Conservation (phyloP, 169 alveolate species). For the Plasmodium falciparum region DNA sequence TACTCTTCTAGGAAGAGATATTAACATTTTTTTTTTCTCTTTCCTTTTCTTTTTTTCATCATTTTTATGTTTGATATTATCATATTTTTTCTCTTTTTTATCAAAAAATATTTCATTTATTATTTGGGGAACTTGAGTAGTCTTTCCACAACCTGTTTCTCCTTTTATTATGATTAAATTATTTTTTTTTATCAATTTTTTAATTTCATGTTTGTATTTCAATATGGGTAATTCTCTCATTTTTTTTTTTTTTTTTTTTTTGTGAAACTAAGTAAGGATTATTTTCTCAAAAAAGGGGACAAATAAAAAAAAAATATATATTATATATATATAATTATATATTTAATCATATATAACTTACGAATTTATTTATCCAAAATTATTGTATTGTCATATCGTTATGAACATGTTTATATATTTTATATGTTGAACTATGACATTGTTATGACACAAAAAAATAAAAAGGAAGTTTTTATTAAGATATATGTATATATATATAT, state of each 20-base stretch:
- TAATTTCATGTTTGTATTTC: constrained; percentile 60
- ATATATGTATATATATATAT: no score
- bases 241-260: neutral
- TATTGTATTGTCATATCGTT: no score
- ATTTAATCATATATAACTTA: no score
- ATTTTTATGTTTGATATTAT: neutral
- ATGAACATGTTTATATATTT: no score
- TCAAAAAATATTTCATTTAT: constrained; percentile 86
- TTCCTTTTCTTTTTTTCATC: neutral
- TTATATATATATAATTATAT: no score
- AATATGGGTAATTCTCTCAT: constrained; percentile 55
- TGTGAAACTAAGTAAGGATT: no score
- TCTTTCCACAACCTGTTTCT: constrained; percentile 98
- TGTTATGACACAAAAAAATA: no score
- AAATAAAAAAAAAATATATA: neutral
- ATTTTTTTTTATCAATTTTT: constrained; percentile 34
- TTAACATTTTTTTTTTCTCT: constrained; percentile 5
- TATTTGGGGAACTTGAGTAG: constrained; percentile 96
- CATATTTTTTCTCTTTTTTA: neutral
- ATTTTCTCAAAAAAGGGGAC: neutral
- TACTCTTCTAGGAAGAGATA: constrained; percentile 94
- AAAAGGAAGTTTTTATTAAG: no score
- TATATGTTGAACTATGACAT: no score
- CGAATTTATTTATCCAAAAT: no score
- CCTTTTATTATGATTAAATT: constrained; percentile 84